Percentiles rank a stretch among this genome's conserved stretches.
These are phyloP conservation scores for Adansonia digitata DNA, from an alignment of 345 rosid species.

Conservation along the genomic window DNA sequence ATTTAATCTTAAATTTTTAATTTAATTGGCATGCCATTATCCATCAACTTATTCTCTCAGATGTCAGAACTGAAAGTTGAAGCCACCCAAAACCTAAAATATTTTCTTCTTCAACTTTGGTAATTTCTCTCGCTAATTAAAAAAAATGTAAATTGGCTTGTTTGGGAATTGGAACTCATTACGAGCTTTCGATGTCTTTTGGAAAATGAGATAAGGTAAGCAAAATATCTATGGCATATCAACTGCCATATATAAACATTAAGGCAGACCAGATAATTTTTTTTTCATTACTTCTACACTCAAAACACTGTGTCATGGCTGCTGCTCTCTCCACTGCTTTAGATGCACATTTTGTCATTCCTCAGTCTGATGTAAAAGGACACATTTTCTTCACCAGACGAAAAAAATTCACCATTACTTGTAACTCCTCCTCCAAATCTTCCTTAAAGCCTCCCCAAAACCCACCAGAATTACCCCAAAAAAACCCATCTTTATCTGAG, in stretches of 20 bases:
- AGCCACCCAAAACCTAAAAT: no score
- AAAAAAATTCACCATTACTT: conserved; percentile 40
- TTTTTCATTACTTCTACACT: neutral
- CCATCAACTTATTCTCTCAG: no score
- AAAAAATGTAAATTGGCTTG: neutral
- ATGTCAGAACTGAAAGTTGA: no score
- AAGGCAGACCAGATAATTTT: neutral
- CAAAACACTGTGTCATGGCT: conserved; percentile 35
- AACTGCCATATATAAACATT: neutral
- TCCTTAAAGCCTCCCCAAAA: conserved; percentile 31
- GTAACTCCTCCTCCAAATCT: conserved; percentile 29
- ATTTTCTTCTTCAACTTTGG: neutral
- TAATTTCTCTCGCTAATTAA: neutral
- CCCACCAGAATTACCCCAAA: conserved; percentile 26
- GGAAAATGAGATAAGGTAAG: conserved; percentile 33
- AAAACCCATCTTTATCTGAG: conserved; percentile 67
- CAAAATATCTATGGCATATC: conserved; percentile 30
- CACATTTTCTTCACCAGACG: conserved; percentile 31
- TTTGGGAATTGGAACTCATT: neutral
- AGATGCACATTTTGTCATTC: conserved; percentile 41
- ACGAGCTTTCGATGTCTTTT: neutral
- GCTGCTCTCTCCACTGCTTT: conserved; percentile 50
- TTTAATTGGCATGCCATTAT: neutral
- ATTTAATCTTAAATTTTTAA: no score
- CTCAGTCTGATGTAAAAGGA: conserved; percentile 36